Conservation (phyloP, 2,329 filamentous ascomycete species). For the Stachybotrys elegans region DNA sequence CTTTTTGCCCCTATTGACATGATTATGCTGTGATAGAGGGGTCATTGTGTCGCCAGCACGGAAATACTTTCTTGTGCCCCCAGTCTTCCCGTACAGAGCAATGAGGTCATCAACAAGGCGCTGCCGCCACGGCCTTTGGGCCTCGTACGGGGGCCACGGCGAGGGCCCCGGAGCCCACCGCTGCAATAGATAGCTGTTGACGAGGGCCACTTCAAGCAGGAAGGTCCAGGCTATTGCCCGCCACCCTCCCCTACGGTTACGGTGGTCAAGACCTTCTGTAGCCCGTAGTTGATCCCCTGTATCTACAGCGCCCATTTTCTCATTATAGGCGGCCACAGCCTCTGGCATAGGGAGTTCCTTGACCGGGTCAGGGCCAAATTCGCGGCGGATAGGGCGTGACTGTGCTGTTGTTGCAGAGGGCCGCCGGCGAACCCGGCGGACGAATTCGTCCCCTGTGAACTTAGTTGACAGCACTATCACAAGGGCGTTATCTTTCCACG, state of each 20-base stretch:
- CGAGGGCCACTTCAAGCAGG: conserved; percentile 8
- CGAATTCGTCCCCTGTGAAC: conserved; percentile 2
- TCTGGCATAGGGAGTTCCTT: conserved; percentile 4
- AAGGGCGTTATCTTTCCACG: conserved; percentile 12
- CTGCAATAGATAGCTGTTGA: conserved; percentile 9
- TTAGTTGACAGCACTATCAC: conserved; percentile 9
- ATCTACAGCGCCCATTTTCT: conserved; percentile 10
- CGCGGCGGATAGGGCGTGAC: conserved; percentile 4
- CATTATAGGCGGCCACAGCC: conserved; percentile 7
- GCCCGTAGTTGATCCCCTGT: conserved; percentile 6
- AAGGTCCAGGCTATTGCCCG: conserved; percentile 11
- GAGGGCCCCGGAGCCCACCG: too few relatives aligned
- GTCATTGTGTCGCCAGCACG: too few relatives aligned
- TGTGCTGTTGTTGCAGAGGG: conserved; percentile 3
- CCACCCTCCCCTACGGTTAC: conserved; percentile 6
- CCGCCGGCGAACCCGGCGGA: neutral
- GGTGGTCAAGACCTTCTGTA: conserved; percentile 4
- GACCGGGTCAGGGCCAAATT: conserved; percentile 7
- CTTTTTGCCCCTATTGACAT: too few relatives aligned
- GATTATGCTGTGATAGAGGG: too few relatives aligned
- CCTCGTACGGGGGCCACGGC: too few relatives aligned
- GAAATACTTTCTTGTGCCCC: too few relatives aligned
- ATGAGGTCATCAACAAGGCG: too few relatives aligned
- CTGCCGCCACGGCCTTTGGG: too few relatives aligned
- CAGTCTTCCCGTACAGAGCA: too few relatives aligned